Evolutionary conservation across 768 basidiomycete species (phyloP), one percentile per base, ranked within the genome.

Genomic region (Phlebiopsis flavidoalba): DNA sequence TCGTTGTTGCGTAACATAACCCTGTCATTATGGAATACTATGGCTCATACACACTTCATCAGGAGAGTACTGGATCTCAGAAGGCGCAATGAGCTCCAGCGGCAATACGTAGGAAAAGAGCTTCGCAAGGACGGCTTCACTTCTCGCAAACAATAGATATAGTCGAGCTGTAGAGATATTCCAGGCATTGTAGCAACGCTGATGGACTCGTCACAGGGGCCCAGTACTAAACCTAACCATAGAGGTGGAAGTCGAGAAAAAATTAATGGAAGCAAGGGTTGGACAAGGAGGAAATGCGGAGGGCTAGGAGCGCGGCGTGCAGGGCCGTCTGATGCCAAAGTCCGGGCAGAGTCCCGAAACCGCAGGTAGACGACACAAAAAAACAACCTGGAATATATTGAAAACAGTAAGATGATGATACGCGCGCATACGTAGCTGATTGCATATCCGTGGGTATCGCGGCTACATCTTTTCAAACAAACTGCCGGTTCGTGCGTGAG

Each of bases 151-250:
- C 65, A 84, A 86, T 53, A 79, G 83, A 47, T 95, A 93, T 64
- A 78, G 89, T 89, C n/a, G 61, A 52, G 83, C n/a, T n/a, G n/a
- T 74, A 10, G n/a, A 17, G 1, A 35, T 52, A n/a, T 54, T n/a
- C 19, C 45, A 35, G 22, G 4, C 26, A 43, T 52, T 36, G 19
- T 21, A 37, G 21, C 7, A 21, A 40, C 15, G 14, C 35, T 55
- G 24, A 55, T 19, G 21, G 3, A 22, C 43, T n/a, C n/a, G 40
- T 55, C 21, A 8, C 59, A 91, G 90, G 74, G n/a, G 77, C n/a
- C n/a, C n/a, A 76, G 37, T 96, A 96, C 69, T n/a, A 91, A 93
- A 67, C 94, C 93, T 0, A 80, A 91, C 6, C 71, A n/a, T 95
- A 17, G 76, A 86, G 63, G n/a, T n/a, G n/a, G 90, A 95, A 69